Percentiles rank a stretch among this genome's conserved stretches.
Conservation (phyloP, 2,329 filamentous ascomycete genomes). For the Pseudogymnoascus sp. region DNA sequence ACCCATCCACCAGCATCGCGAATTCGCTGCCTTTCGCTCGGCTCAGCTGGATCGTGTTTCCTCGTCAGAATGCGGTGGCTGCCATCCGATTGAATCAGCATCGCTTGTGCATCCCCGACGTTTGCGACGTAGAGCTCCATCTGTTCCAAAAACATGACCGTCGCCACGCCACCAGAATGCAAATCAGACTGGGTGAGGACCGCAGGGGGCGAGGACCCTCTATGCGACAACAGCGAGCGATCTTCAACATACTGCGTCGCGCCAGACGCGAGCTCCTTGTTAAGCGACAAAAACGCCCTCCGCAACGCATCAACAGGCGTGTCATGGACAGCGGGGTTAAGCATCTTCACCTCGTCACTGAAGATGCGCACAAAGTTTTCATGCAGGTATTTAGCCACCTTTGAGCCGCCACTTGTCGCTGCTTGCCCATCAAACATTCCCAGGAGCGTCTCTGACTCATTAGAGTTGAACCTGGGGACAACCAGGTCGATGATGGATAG, state of each 20-base stretch:
- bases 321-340: conserved; percentile 62
- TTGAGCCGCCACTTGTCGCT: conserved; percentile 82
- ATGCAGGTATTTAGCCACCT: conserved; percentile 92
- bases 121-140: conserved; percentile 93
- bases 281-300: conserved; percentile 78
- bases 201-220: conserved; percentile 64
- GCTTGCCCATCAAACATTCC: conserved; percentile 95
- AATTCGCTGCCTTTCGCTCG: conserved; percentile 76
- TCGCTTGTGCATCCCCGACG: conserved; percentile 90
- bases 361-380: conserved; percentile 91
- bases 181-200: conserved; percentile 84
- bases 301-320: conserved; percentile 76
- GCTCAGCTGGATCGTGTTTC: conserved; percentile 89
- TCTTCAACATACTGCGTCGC: conserved; percentile 76
- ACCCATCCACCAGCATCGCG: conserved; percentile 93
- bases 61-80: conserved; percentile 74
- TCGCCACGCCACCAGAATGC: conserved; percentile 83
- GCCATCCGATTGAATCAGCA: conserved; percentile 85
- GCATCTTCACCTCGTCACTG: conserved; percentile 66
- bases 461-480: conserved; percentile 82
- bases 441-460: conserved; percentile 80
- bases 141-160: conserved; percentile 80
- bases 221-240: conserved; percentile 56
- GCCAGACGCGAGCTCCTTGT: conserved; percentile 86
- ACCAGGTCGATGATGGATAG: conserved; percentile 93